phyloP scores from a whole-genome alignment of 345 rosid species.

The Nephelium lappaceum region DNA sequence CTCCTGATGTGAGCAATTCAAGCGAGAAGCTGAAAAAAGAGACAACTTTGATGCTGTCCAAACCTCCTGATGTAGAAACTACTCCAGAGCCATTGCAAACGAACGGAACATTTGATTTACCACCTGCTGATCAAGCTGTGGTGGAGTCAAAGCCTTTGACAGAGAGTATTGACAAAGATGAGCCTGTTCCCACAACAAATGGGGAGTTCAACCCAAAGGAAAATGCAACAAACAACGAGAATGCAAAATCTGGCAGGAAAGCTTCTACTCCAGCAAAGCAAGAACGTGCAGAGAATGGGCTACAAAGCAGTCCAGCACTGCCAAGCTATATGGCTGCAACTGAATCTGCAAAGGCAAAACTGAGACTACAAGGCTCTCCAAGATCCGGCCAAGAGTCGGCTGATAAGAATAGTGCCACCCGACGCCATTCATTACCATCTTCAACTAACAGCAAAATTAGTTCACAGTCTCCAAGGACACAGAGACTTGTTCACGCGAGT shows the following conservation, averaged over 20 bases:
- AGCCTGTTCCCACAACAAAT: constrained; percentile 45
- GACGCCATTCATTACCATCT: constrained; percentile 85
- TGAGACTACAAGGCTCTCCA: constrained; percentile 80
- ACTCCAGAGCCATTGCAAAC: constrained; percentile 42
- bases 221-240: constrained; percentile 48
- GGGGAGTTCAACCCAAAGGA: constrained; percentile 46
- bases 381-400: constrained; percentile 56
- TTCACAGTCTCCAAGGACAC: constrained; percentile 79
- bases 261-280: constrained; percentile 49
- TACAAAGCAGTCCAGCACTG: constrained; percentile 56
- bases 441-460: constrained; percentile 59
- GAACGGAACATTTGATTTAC: constrained; percentile 39
- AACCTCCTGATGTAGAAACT: constrained; percentile 35
- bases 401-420: constrained; percentile 55
- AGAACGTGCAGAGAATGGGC: constrained; percentile 66
- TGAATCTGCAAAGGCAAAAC: constrained; percentile 87
- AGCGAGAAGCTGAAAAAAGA: constrained; percentile 34
- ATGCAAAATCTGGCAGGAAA: constrained; percentile 55
- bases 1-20: constrained; percentile 31
- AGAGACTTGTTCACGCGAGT: constrained; percentile 50
- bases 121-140: constrained; percentile 32
- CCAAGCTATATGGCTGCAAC: constrained; percentile 98
- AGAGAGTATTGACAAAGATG: constrained; percentile 44
- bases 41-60: constrained; percentile 18
- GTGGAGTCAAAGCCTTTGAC: constrained; percentile 40